Evolutionary conservation across 129 eudicot species (phyloP), one percentile per base, ranked within the genome.

Genomic region (Artemisia tridentata): DNA sequence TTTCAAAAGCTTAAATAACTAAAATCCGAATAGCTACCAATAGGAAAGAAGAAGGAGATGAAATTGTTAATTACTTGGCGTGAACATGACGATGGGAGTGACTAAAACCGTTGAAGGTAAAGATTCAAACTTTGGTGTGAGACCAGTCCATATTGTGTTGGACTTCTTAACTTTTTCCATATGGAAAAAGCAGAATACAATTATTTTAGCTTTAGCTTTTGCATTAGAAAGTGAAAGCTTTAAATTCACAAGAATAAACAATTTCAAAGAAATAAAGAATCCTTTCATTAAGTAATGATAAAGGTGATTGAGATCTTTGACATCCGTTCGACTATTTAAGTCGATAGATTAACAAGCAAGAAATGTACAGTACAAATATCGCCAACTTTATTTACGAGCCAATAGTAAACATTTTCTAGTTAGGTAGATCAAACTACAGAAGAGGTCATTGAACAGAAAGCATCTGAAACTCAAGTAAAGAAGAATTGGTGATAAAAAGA

Each of bases 401-500:
- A 38, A 8, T 38, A 38, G 45, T 38, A 38, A 38, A 38, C 9
- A 34, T 5, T 5, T 5, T 34, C 8, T 38, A 38, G 46, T 2
- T 43, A 71, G 25, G 50, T 41, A 50, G 20, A 69, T 13, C 18
- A 69, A 62, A 61, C 61, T 66, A 79, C 70, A 68, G 29, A 71
- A 19, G 23, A 63, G 76, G 45, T 57, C 20, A 52, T 66, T 48
- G 67, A 68, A 71, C 60, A 74, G 38, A 72, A 67, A 77, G 90
- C 82, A 86, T 86, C 90, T 45, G 65, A 78, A 80, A 18, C 64
- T 53, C 5, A 65, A 73, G 81, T 77, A 80, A 78, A 81, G 80
- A 79, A 17, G 74, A 69, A 71, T 53, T 73, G 49, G 38, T 60
- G 76, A 74, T 61, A 77, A 74, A 89, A 84, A 86, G 93, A 74